Evolutionary conservation across 768 basidiomycete species (phyloP), one percentile per base, ranked within the genome.

Genomic region (Mycena belliarum): DNA sequence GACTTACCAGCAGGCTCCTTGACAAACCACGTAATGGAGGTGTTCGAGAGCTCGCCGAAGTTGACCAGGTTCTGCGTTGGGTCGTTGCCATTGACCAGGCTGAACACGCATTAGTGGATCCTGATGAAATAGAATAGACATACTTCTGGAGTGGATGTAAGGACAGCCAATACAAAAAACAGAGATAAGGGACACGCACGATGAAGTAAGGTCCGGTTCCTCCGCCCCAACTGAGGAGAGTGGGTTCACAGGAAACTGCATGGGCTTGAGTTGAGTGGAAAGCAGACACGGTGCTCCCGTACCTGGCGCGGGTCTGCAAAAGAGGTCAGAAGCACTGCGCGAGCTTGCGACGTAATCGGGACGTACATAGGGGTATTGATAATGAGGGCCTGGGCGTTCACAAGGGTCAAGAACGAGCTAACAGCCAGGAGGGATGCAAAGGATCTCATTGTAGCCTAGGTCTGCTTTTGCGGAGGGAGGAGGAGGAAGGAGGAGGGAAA

Each of bases 351-450:
- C 52, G 49, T 53, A 38, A 46, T 9, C 6, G 2, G 15, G 25
- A 46, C 61, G n/a, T 53, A 62, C 60, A n/a, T 33, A 6, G 61
- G 61, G n/a, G 61, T 62, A n/a, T 40, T 43, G 50, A 61, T 61
- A 7, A 26, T 35, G 23, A 64, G 52, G 4, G 35, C 35, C 40
- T 65, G 63, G 20, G 47, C 55, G 2, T 38, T 8, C 24, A 42
- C 61, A n/a, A 38, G 45, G 23, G 33, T 55, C 32, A 60, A 29
- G 58, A 59, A 25, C 0, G 57, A 55, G 2, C 55, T 61, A 33
- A 49, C 25, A 9, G 55, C 37, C 37, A 52, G 18, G 24, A 62
- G 48, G 29, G 55, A 25, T 23, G 49, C 53, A 35, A 55, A 46
- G 24, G 58, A 47, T 46, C 58, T 53, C 53, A 28, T 49, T 57